Evolutionary conservation across 129 eudicot species (phyloP), one percentile per base, ranked within the genome.

Genomic region (Lactuca sativa): DNA sequence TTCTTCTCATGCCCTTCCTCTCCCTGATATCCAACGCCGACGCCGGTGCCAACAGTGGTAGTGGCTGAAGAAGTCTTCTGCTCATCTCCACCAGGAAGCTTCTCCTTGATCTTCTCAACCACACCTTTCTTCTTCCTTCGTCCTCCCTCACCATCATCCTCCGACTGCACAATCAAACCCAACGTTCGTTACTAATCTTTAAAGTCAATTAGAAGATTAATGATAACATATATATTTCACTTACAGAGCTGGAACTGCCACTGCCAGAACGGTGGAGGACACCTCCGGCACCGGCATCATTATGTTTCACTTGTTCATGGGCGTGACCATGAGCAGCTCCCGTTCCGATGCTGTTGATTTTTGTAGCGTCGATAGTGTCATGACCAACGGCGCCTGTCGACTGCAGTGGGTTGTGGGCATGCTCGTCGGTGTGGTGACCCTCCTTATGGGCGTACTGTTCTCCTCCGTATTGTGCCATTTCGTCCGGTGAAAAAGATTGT

Each of bases 141-240:
- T 34, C 96, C 91, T 6, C 91, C 96, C 53, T 62, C 66, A 14
- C 86, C 96, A 74, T 88, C 96, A 60, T 81, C 87, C 77, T 88
- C 91, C 0, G 93, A 87, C 93, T 84, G 71, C 80, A 83, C 33
- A 71, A 25, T 21, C 6, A 9, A 44, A 10, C 56, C n/a, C 60
- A 44, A 59, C 14, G 15, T 31, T n/a, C 51, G 17, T 54, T 38
- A 37, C 4, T 8, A 5, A 53, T 17, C 7, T n/a, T 33, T 36
- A 15, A 59, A 59, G 4, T 34, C 13, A 21, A 0, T 33, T 34
- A 61, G 16, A 30, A 47, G 52, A 11, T 47, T 30, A 17, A 16
- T 9, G 21, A 5, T 4, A 66, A 9, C 5, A n/a, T 37, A 4
- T 0, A 16, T 9, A 10, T 2, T 15, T 65, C 15, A 66, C 83